phyloP scores from a whole-genome alignment of 2,329 filamentous ascomycete species.

The Fusarium marasasianum region DNA sequence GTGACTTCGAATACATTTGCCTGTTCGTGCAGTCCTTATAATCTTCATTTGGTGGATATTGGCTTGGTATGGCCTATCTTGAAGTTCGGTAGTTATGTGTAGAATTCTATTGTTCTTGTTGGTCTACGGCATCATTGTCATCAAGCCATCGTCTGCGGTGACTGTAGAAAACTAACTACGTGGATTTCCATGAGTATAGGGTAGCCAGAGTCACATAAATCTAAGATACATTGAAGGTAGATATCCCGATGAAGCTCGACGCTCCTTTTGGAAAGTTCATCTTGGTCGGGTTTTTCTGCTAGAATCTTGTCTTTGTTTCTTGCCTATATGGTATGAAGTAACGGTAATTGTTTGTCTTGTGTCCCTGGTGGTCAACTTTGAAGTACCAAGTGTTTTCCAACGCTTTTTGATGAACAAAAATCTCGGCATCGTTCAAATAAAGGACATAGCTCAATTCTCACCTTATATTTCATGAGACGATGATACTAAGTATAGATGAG shows the following conservation, averaged over 20 bases:
- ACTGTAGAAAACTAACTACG: background rate
- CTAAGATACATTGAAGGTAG: background rate
- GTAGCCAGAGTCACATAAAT: background rate
- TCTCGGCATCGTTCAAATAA: background rate
- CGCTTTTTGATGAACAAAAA: background rate
- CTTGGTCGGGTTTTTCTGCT: background rate
- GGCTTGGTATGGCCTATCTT: background rate
- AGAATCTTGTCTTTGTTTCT: background rate
- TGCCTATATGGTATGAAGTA: background rate
- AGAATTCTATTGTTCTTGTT: background rate
- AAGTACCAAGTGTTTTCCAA: background rate
- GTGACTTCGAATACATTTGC: background rate
- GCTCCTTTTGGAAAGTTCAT: background rate
- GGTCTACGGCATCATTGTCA: background rate
- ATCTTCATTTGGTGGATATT: background rate
- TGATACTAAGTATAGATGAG: background rate
- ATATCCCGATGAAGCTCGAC: background rate
- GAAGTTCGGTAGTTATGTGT: background rate
- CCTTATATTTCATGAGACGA: background rate
- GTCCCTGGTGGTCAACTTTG: background rate
- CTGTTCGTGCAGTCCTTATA: background rate
- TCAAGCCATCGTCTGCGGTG: background rate
- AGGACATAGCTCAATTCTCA: background rate
- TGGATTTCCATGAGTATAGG: background rate
- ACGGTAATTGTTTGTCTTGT: background rate